Base-by-base conservation (phyloP, 441 rosid genomes). In the Viola pubescens region DNA sequence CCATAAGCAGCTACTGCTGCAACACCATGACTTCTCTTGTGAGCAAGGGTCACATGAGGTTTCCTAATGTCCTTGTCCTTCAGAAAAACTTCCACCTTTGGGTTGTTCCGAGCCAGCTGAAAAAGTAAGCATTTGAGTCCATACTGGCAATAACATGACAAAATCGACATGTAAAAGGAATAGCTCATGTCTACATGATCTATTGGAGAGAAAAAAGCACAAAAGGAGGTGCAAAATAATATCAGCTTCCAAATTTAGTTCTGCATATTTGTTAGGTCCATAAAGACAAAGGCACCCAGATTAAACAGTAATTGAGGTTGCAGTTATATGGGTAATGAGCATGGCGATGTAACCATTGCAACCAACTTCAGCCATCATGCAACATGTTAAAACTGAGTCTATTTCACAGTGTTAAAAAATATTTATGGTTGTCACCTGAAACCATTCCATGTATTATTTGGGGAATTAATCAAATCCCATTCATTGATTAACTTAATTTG, bases 1-100 rank as follows among this genome's bases (percentile, higher is more conserved):
- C 91, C 87, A 41, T 81, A 89, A 58, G 73, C 73, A 40, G 97
- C 97, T 41, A 94, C 82, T 3, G 91, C 80, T 39, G 85, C 64
- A 46, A 89, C 96, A 1, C 97, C 97, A 3, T 88, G 97, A 72
- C 95, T 79, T 75, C 83, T 85, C 81, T 90, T 94, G 80, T 94
- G 98, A 37, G 97, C 95, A 55, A 94, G 96, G 12, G 97, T 89
- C 26, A 88, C 80, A 59, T 89, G 98, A 62, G 94, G 89, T 56
- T 68, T 48, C 70, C 62, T 78, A 61, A 86, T 62, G 60, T 73
- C 66, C 61, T 86, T 82, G 71, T 79, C 79, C 76, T 75, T 65
- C 59, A 86, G 77, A 70, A 86, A 85, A 57, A 71, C 79, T 76
- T 67, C 74, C 16, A 75, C 69, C 5, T 68, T 12, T 8, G 81